Base-by-base conservation (phyloP, 768 basidiomycete species). In the Coprinopsis sp. region DNA sequence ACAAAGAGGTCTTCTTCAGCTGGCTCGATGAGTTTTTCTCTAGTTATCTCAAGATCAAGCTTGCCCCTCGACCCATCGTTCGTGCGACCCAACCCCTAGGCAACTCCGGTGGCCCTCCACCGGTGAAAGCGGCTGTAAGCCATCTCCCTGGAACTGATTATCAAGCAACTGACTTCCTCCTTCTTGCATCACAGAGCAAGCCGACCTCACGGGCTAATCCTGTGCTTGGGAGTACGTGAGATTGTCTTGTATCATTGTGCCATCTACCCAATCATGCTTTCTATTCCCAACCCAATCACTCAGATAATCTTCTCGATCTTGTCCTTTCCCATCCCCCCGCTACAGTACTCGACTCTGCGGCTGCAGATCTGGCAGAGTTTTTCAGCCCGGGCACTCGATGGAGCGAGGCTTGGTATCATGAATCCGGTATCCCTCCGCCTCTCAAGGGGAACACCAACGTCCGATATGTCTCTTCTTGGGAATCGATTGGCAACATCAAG, bases 11-110 rank as follows among this genome's bases (percentile, higher is more conserved):
- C 21, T 85, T 91, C 58, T 91, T 90, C 62, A 64, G 64, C 49
- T 90, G 87, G 87, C 68, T 91, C 18, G 87, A 91, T 58, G 87
- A 89, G 56, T 90, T 82, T 64, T 91, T 91, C 56, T 72, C 77
- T 13, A 70, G 72, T 27, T 67, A 49, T 44, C 48, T 49, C 25
- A 37, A 44, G 8, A 44, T 44, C 16, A 30, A 14, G 21, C 21
- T 49, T 18, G 25, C 23, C 66, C 39, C 60, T 67, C 29, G 56
- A 56, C 31, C 57, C 71, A 18, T 54, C 61, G 63, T 21, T 31
- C 44, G 21, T 51, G 58, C 12, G 43, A 46, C n/a, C n/a, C 44
- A 14, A 36, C 27, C 33, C 11, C 31, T 37, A 22, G 28, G 46
- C 28, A 29, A 16, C 25, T 14, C 31, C 29, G n/a, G 44, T 16